Percentiles rank a stretch among this genome's conserved stretches.
Evolutionary conservation across 148 eudicot species (phyloP).

Genomic region (Fagopyrum homotropicum): DNA sequence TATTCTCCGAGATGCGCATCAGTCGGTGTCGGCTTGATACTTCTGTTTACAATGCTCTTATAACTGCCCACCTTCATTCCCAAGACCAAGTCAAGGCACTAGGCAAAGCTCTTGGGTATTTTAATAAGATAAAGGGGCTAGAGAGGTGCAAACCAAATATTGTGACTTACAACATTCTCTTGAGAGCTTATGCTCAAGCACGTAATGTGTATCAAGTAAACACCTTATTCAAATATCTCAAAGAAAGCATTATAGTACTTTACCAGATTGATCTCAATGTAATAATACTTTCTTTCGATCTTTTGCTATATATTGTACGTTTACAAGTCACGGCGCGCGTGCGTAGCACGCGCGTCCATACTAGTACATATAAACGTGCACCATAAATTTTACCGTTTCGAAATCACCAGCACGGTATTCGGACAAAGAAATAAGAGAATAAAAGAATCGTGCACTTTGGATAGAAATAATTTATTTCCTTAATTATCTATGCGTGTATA

Average conservation of each 20-base stretch:
- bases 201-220: constrained; percentile 56
- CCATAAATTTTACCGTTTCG: too few relatives aligned
- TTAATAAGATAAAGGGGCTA: constrained; percentile 86
- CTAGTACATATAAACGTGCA: too few relatives aligned
- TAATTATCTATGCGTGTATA: too few relatives aligned
- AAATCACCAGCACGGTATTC: too few relatives aligned
- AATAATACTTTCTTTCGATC: too few relatives aligned
- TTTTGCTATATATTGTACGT: too few relatives aligned
- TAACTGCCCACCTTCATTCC: constrained; percentile 82
- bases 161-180: constrained; percentile 83
- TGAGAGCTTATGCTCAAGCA: constrained; percentile 89
- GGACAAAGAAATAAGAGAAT: too few relatives aligned
- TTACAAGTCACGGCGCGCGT: too few relatives aligned
- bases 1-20: constrained; percentile 93
- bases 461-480: too few relatives aligned
- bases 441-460: too few relatives aligned
- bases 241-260: constrained; percentile 60
- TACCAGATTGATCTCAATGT: too few relatives aligned
- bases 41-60: constrained; percentile 82
- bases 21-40: constrained; percentile 89
- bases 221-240: constrained; percentile 63
- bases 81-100: constrained; percentile 78
- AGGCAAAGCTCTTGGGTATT: constrained; percentile 62
- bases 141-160: constrained; percentile 74
- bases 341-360: too few relatives aligned